Percentiles rank a stretch among this genome's conserved stretches.
phyloP scores from a whole-genome alignment of 2,329 filamentous ascomycete species.

The Microcyclospora tardicrescens region DNA sequence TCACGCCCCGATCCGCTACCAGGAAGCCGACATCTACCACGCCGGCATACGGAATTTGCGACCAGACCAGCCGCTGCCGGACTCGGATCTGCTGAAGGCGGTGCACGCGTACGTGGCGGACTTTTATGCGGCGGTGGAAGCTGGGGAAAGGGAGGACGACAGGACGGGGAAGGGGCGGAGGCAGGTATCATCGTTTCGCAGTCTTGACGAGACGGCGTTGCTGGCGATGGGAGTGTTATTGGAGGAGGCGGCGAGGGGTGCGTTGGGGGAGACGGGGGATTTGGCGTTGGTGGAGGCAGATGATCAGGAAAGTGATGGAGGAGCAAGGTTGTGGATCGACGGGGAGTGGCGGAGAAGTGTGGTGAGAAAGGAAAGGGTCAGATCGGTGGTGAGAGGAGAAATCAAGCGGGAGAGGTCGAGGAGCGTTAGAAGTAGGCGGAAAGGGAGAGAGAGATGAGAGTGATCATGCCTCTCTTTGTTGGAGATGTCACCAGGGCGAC shows the following conservation, averaged over 20 bases:
- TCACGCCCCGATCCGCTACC: slow-evolving; percentile 53
- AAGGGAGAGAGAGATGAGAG: too few relatives aligned
- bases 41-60: slow-evolving; percentile 44
- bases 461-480: too few relatives aligned
- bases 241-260: slow-evolving; percentile 53
- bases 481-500: too few relatives aligned
- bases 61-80: slow-evolving; percentile 42
- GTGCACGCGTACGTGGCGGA: slow-evolving; percentile 55
- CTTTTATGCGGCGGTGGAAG: slow-evolving; percentile 41
- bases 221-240: slow-evolving; percentile 62
- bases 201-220: slow-evolving; percentile 67
- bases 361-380: background rate
- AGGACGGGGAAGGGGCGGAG: slow-evolving; percentile 9
- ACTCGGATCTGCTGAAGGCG: slow-evolving; percentile 55
- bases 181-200: slow-evolving; percentile 33
- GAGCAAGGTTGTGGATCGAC: background rate
- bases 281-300: slow-evolving; percentile 55
- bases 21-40: slow-evolving; percentile 60
- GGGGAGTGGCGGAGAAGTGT: background rate
- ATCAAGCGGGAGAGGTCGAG: too few relatives aligned
- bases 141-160: too few relatives aligned
- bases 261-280: slow-evolving; percentile 53
- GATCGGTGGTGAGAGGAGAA: too few relatives aligned
- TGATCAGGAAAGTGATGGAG: slow-evolving; percentile 11
- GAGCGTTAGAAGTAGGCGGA: too few relatives aligned